Percentiles rank a stretch among this genome's conserved stretches.
phyloP scores from a whole-genome alignment of 2,329 filamentous ascomycete species.

The Aspergillus sergii region DNA sequence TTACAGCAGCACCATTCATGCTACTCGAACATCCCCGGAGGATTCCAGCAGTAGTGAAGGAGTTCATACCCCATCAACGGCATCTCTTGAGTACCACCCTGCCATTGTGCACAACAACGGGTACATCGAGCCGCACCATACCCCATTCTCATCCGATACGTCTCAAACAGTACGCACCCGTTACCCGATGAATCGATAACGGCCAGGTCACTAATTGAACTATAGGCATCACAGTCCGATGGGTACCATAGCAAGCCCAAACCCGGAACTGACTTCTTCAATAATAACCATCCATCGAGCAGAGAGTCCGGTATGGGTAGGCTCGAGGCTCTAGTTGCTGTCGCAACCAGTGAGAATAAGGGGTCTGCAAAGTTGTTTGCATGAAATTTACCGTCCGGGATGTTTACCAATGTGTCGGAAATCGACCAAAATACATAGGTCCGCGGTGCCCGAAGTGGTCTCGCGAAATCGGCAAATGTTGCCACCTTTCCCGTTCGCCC shows the following conservation, averaged over 20 bases:
- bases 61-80: constrained; percentile 50
- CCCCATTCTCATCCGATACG: constrained; percentile 37
- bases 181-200: constrained; percentile 26
- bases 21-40: constrained; percentile 48
- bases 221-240: constrained; percentile 35
- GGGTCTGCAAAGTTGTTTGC: constrained; percentile 36
- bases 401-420: background rate
- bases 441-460: background rate
- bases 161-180: constrained; percentile 44
- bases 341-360: constrained; percentile 52
- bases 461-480: background rate
- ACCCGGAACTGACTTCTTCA: constrained; percentile 31
- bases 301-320: constrained; percentile 47
- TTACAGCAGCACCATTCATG: constrained; percentile 28
- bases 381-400: constrained; percentile 16
- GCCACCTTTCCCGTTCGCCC: background rate
- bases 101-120: constrained; percentile 53
- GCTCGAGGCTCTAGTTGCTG: constrained; percentile 54
- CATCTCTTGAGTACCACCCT: constrained; percentile 51
- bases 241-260: constrained; percentile 33
- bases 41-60: constrained; percentile 54
- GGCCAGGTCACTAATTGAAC: constrained; percentile 33
- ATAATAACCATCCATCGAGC: constrained; percentile 24
- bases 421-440: background rate
- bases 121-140: constrained; percentile 48